Evolutionary conservation across 2,329 filamentous ascomycete genomes (phyloP), one percentile per base, ranked within the genome.

Genomic region (Fusarium duplospermum): DNA sequence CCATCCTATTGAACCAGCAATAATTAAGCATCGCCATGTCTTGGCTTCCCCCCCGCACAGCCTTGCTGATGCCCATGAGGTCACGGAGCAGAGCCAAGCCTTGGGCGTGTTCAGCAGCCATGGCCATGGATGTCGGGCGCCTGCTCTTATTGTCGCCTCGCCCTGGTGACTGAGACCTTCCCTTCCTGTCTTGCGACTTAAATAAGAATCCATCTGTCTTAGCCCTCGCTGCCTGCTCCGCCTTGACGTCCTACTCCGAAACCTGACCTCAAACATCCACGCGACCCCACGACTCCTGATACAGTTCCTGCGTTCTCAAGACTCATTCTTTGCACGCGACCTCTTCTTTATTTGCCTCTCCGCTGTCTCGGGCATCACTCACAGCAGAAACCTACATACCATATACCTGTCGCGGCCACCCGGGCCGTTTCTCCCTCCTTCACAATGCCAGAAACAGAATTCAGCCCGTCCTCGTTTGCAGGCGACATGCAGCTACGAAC

Each of bases 401-500:
- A 75, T 70, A 72, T 31, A 61, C 20, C 18, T 57, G 24, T 33
- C 22, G 36, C 64, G 50, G 67, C 42, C 63, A 33, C n/a, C 35
- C 36, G 64, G 58, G 58, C 45, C 58, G 40, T 47, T 40, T 29
- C 52, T 14, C 16, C 52, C 11, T 14, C 58, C 66, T 62, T 68
- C 69, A 77, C 61, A 14, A 82, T 82, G 76, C 70, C 74, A 47
- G 69, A 73, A 61, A 66, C 59, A 64, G 71, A 78, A 27, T 72
- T 77, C 52, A 77, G 67, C 24, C 74, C 80, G 11, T 77, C 78
- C 38, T 69, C 78, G 20, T 71, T 77, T 58, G 83, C 83, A 71
- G 75, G 74, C 79, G 84, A 84, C 35, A 87, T 89, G 85, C 88
- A 89, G 80, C 69, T 83, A 42, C 84, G 83, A 64, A 89, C 88